phyloP scores from a whole-genome alignment of 331 rosid species.

The Quercus tomentella region DNA sequence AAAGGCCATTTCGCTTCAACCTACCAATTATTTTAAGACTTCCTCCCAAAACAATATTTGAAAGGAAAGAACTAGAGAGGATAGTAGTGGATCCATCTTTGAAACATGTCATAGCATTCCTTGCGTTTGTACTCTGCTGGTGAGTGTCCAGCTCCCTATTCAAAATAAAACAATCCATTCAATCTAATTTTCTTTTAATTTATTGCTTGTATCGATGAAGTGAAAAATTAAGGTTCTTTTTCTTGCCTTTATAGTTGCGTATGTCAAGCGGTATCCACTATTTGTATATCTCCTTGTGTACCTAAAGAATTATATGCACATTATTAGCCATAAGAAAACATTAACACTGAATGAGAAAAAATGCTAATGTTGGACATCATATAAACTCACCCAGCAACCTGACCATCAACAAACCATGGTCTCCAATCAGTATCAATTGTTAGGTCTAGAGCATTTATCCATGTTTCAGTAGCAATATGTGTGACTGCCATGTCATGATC shows the following conservation, averaged over 20 bases:
- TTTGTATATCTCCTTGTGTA: slow-evolving; percentile 19
- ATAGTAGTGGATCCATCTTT: not conserved
- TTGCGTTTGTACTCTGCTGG: slow-evolving; percentile 3
- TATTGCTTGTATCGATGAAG: not conserved
- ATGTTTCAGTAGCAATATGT: slow-evolving; percentile 13
- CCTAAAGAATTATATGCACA: not conserved
- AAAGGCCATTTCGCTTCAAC: too few species aligned
- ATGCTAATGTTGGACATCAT: not conserved
- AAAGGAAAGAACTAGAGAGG: not conserved
- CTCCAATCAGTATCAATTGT: slow-evolving; percentile 19
- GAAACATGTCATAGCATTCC: not conserved
- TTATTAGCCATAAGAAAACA: not conserved
- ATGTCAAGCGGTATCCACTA: slow-evolving; percentile 24
- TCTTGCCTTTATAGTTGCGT: slow-evolving; percentile 23
- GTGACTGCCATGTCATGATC: slow-evolving; percentile 31
- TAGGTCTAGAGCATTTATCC: slow-evolving; percentile 24
- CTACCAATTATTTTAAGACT: too few species aligned
- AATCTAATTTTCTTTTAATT: not conserved
- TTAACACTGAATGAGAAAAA: not conserved
- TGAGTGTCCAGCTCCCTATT: not conserved
- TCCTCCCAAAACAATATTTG: too few species aligned
- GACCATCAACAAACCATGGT: slow-evolving; percentile 28
- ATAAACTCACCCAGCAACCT: slow-evolving; percentile 25
- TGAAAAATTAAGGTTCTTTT: too few species aligned
- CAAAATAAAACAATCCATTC: not conserved